These are phyloP conservation scores for Aspergillus amoenus DNA, from an alignment of 2,329 filamentous ascomycete species.

Conservation along the genomic window DNA sequence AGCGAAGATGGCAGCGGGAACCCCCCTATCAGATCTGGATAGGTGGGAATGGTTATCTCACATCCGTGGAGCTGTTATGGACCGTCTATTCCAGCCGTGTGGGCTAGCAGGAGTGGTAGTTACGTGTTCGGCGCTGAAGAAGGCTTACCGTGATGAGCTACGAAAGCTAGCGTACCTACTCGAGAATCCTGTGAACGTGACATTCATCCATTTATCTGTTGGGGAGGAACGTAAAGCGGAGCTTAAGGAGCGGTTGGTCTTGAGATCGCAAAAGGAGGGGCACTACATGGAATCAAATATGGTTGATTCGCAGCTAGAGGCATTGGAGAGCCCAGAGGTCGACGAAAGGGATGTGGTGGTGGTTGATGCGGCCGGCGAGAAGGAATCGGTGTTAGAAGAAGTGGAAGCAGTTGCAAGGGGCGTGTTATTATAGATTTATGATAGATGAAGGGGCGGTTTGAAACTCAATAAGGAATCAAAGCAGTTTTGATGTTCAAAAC, in stretches of 20 bases:
- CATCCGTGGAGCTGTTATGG: conserved; percentile 22
- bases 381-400: not conserved
- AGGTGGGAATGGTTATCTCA: conserved; percentile 54
- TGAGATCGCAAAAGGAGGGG: conserved; percentile 36
- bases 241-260: conserved; percentile 47
- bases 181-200: conserved; percentile 26
- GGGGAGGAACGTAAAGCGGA: conserved; percentile 25
- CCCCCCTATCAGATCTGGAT: conserved; percentile 53
- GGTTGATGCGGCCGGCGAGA: conserved; percentile 12
- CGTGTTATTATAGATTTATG: not conserved
- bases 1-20: conserved; percentile 51
- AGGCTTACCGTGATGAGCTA: conserved; percentile 56
- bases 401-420: conserved; percentile 6
- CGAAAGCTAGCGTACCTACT: conserved; percentile 32
- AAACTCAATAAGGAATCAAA: too few species aligned
- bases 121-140: conserved; percentile 55
- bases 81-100: conserved; percentile 15
- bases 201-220: conserved; percentile 40
- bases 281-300: conserved; percentile 58
- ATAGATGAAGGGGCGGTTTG: too few species aligned
- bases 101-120: conserved; percentile 43
- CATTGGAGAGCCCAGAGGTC: conserved; percentile 46
- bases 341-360: conserved; percentile 35
- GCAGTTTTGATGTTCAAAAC: too few species aligned
- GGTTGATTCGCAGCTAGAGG: conserved; percentile 53